Evolutionary conservation across 2,329 filamentous ascomycete genomes (phyloP).

Genomic region (Xylariales sp.): DNA sequence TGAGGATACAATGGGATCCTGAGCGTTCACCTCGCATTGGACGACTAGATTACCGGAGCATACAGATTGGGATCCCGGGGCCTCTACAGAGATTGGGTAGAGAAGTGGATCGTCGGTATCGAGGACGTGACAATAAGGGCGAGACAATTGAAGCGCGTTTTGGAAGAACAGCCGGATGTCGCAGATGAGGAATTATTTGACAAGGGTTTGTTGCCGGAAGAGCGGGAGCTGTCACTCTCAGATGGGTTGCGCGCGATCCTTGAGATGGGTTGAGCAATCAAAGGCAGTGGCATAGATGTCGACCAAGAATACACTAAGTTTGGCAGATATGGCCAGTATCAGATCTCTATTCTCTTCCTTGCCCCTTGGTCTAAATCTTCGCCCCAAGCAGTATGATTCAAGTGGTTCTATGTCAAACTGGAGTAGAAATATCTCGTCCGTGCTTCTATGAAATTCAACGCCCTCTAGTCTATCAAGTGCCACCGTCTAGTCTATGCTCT

Average conservation of each 20-base stretch:
- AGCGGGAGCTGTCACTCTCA: slow-evolving; percentile 31
- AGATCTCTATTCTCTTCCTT: too few relatives aligned
- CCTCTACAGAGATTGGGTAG: slow-evolving; percentile 41
- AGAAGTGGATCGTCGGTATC: slow-evolving; percentile 49
- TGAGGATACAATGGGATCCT: slow-evolving; percentile 62
- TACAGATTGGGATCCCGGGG: slow-evolving; percentile 56
- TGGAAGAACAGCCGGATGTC: slow-evolving; percentile 36
- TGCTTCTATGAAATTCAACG: too few relatives aligned
- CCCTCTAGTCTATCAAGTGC: too few relatives aligned
- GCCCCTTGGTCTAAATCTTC: too few relatives aligned
- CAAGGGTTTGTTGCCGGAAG: slow-evolving; percentile 37
- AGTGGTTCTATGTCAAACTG: too few relatives aligned
- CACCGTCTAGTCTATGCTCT: too few relatives aligned
- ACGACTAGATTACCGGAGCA: slow-evolving; percentile 46
- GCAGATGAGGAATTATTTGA: slow-evolving; percentile 30
- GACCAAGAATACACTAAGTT: too few relatives aligned
- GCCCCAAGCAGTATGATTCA: too few relatives aligned
- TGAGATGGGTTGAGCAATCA: neutral
- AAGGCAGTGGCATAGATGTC: too few relatives aligned
- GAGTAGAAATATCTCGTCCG: too few relatives aligned
- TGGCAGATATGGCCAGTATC: too few relatives aligned
- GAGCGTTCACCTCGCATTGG: slow-evolving; percentile 45
- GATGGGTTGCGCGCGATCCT: neutral
- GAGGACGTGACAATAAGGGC: slow-evolving; percentile 55
- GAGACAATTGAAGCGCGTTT: slow-evolving; percentile 37